A percentile compares a stretch with the other conserved stretches of the same genome.
Conservation (phyloP, 257 asterid genomes). For the Apocynum venetum region DNA sequence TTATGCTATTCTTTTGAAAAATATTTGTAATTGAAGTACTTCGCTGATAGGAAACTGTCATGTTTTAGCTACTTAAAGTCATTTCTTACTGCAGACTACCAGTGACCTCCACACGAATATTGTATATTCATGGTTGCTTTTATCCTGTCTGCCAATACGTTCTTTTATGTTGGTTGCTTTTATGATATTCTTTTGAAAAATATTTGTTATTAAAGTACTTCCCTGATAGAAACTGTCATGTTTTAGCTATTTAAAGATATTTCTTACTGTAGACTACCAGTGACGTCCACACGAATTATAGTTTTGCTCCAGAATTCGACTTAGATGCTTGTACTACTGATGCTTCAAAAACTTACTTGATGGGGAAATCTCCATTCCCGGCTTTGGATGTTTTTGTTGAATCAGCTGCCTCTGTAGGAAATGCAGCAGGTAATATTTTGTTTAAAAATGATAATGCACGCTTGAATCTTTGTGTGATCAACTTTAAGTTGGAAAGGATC, state of each 20-base stretch:
- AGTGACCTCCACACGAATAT: conserved; percentile 23
- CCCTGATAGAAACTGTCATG: no score
- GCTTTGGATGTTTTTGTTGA: conserved; percentile 67
- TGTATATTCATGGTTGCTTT: not conserved
- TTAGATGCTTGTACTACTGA: conserved; percentile 45
- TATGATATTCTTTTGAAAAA: not conserved
- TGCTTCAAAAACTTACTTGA: conserved; percentile 61
- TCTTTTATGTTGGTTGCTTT: not conserved
- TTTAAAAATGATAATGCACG: not conserved
- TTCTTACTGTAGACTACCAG: conserved; percentile 42
- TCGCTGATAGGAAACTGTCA: no score
- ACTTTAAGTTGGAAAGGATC: not conserved
- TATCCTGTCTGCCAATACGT: no score
- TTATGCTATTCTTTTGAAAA: not conserved
- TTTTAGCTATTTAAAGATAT: not conserved
- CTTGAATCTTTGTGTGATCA: conserved; percentile 6
- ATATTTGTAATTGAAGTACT: not conserved
- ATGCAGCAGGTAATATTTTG: conserved; percentile 52
- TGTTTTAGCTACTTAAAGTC: not conserved
- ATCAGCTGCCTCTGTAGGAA: conserved; percentile 72
- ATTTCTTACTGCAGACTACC: conserved; percentile 41
- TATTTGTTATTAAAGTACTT: not conserved
- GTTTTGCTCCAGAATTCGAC: conserved; percentile 36
- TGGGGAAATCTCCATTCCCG: conserved; percentile 85
- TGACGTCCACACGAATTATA: conserved; percentile 26